A percentile compares a stretch with the other conserved stretches of the same genome.
Evolutionary conservation across 768 basidiomycete species (phyloP).

Genomic region (Amyloporia xantha): DNA sequence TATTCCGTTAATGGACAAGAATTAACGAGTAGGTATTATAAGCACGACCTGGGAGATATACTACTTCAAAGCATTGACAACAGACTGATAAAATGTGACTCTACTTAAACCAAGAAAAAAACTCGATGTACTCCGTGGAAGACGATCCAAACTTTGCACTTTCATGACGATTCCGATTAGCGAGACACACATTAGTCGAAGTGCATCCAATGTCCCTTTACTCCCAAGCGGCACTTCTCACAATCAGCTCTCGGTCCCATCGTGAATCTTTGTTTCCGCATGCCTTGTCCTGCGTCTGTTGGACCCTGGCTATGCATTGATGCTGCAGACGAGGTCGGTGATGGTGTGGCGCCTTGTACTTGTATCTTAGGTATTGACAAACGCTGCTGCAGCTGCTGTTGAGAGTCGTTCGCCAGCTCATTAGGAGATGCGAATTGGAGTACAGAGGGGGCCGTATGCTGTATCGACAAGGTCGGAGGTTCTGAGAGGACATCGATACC

Average conservation of each 20-base stretch:
- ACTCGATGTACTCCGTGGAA: too few species aligned
- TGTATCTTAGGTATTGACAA: background rate
- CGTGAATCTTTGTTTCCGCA: constrained; percentile 31
- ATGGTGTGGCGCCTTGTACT: constrained; percentile 8
- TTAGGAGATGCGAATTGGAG: background rate
- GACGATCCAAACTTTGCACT: too few species aligned
- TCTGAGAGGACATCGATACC: constrained; percentile 5
- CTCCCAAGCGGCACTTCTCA: constrained; percentile 50
- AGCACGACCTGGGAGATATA: too few species aligned
- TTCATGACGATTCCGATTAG: too few species aligned
- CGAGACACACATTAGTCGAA: constrained; percentile 38
- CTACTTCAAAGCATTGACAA: too few species aligned
- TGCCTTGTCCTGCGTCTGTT: background rate
- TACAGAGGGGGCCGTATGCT: background rate
- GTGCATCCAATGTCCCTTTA: constrained; percentile 72
- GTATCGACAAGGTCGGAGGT: background rate
- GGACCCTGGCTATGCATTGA: constrained; percentile 12
- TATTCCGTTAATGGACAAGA: too few species aligned
- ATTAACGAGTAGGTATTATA: too few species aligned
- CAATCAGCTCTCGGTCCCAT: constrained; percentile 9
- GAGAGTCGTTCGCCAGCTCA: background rate
- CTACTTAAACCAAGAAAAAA: too few species aligned
- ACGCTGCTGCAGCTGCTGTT: constrained; percentile 7
- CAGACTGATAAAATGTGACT: too few species aligned
- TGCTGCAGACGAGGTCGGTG: constrained; percentile 20